phyloP scores from a whole-genome alignment of 208 protist species.

The Crithidia thermophila region DNA sequence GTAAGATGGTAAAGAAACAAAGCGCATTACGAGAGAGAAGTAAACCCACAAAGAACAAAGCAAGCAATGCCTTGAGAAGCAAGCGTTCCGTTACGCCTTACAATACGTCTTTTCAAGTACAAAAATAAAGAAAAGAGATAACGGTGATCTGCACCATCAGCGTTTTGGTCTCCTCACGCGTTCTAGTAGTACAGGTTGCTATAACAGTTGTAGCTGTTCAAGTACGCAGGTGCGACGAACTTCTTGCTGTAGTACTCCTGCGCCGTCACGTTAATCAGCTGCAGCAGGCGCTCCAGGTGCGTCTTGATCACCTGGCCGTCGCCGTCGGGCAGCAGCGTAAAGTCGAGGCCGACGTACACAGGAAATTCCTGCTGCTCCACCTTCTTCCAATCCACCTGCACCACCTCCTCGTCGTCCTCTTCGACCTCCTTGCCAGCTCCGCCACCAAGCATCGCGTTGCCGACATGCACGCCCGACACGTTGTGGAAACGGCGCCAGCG shows the following conservation, averaged over 20 bases:
- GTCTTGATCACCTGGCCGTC: slow-evolving; percentile 66
- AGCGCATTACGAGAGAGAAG: too few relatives aligned
- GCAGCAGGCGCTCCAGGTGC: slow-evolving; percentile 78
- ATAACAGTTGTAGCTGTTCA: slow-evolving; percentile 54
- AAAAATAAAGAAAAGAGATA: not conserved
- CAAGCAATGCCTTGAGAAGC: too few relatives aligned
- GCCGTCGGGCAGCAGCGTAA: slow-evolving; percentile 72
- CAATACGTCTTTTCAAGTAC: not conserved
- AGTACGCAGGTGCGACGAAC: slow-evolving; percentile 57
- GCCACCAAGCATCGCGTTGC: slow-evolving; percentile 35
- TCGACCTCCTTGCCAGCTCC: slow-evolving; percentile 41
- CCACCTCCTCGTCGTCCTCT: slow-evolving; percentile 62
- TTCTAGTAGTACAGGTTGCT: slow-evolving; percentile 61
- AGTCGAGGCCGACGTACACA: slow-evolving; percentile 86
- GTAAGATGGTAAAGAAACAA: too few relatives aligned
- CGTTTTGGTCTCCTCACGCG: not conserved
- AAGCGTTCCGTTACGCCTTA: too few relatives aligned
- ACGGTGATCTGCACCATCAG: not conserved
- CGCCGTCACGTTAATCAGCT: slow-evolving; percentile 76
- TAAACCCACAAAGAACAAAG: too few relatives aligned
- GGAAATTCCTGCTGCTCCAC: slow-evolving; percentile 77
- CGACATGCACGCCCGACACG: slow-evolving; percentile 26
- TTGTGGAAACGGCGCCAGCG: slow-evolving; percentile 63
- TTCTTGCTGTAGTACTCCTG: slow-evolving; percentile 88
- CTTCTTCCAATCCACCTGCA: slow-evolving; percentile 62